These are phyloP conservation scores for Aegle marmelos DNA, from an alignment of 345 rosid species.

Conservation along the genomic window DNA sequence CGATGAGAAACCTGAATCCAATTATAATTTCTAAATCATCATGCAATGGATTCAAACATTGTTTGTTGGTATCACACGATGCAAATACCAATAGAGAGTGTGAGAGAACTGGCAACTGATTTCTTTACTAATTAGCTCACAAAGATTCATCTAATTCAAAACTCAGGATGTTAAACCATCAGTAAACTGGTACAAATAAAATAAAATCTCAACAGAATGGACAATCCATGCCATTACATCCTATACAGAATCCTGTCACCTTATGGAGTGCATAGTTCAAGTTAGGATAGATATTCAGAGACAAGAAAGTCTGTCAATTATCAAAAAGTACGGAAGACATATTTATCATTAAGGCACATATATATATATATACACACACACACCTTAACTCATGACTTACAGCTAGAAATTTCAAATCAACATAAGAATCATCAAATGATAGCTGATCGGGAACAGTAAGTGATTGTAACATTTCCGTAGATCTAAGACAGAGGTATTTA, in stretches of 20 bases:
- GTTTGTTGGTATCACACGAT: neutral
- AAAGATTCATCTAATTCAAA: neutral
- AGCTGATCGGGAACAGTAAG: neutral
- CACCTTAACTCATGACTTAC: neutral
- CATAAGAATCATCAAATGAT: neutral
- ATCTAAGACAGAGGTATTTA: neutral
- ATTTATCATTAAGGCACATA: no score
- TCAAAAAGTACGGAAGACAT: neutral
- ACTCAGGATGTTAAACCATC: neutral
- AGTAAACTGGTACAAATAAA: neutral
- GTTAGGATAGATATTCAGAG: neutral
- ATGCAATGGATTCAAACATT: neutral
- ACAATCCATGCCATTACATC: neutral
- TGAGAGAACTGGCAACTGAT: neutral
- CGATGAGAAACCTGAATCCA: neutral
- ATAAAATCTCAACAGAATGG: neutral
- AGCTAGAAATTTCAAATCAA: neutral
- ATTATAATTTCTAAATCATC: neutral
- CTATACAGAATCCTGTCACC: neutral
- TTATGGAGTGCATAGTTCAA: neutral
- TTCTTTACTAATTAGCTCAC: neutral
- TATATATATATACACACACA: neutral
- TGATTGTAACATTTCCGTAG: neutral
- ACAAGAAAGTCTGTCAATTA: slow-evolving; percentile 1
- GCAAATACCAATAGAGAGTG: neutral